phyloP scores from a whole-genome alignment of 352 stramenopile species.

The Globisporangium sylvaticum region DNA sequence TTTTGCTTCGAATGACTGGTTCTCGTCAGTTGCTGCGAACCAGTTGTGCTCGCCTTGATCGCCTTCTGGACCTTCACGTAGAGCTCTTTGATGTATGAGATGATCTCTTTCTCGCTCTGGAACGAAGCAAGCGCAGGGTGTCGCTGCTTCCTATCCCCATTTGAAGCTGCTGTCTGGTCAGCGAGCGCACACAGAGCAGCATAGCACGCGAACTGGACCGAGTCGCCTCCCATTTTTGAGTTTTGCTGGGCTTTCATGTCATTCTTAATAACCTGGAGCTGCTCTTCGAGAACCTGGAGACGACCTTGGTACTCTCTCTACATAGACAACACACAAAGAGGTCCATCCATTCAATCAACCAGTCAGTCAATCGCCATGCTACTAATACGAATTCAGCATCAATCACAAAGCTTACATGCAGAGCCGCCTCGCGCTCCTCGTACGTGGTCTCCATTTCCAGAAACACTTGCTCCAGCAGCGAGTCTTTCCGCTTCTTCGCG shows the following conservation, averaged over 20 bases:
- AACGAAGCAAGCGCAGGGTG: constrained; percentile 33
- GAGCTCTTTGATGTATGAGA: constrained; percentile 35
- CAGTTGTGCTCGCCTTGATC: neutral
- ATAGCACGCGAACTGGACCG: constrained; percentile 31
- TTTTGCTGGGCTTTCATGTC: neutral
- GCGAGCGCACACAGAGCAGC: constrained; percentile 45
- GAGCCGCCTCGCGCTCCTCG: constrained; percentile 40
- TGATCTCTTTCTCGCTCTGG: constrained; percentile 19
- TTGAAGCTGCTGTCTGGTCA: constrained; percentile 15
- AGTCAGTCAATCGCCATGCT: neutral
- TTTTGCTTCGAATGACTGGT: neutral
- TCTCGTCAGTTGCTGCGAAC: neutral
- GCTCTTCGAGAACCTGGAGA: constrained; percentile 30
- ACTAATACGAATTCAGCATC: no score
- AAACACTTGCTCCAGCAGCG: constrained; percentile 42
- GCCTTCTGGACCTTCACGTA: constrained; percentile 29
- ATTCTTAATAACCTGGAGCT: constrained; percentile 20
- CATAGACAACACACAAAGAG: neutral
- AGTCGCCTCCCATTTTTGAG: neutral
- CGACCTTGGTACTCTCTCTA: constrained; percentile 37
- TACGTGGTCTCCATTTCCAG: constrained; percentile 47
- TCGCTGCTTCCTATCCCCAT: neutral
- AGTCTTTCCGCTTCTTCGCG: constrained; percentile 22
- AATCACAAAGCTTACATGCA: constrained; percentile 31
- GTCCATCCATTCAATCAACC: neutral